Percentiles rank a stretch among this genome's conserved stretches.
Evolutionary conservation across 495 filamentous ascomycete species (phyloP).

Genomic region (Rhypophila decipiens): DNA sequence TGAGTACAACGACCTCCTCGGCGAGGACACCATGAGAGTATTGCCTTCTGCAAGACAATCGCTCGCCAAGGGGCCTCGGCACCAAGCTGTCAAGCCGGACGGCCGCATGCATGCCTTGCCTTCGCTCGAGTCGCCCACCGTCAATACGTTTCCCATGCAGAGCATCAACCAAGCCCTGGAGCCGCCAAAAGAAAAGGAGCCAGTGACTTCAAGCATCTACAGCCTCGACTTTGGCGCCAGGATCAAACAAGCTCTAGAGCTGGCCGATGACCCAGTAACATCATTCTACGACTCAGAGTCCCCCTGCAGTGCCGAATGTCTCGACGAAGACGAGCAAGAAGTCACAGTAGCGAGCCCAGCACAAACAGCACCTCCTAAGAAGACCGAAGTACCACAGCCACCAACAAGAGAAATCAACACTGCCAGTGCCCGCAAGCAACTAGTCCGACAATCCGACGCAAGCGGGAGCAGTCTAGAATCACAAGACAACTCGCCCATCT

Average conservation of each 20-base stretch:
- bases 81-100: slow-evolving; percentile 25
- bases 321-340: neutral
- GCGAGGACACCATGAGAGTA: slow-evolving; percentile 41
- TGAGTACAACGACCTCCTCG: slow-evolving; percentile 87
- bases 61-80: slow-evolving; percentile 37
- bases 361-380: too few species aligned
- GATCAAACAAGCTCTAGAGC: slow-evolving; percentile 36
- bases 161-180: slow-evolving; percentile 27
- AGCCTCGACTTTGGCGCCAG: slow-evolving; percentile 43
- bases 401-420: neutral
- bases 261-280: slow-evolving; percentile 29
- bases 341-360: neutral
- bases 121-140: slow-evolving; percentile 35
- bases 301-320: slow-evolving; percentile 35
- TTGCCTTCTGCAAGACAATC: slow-evolving; percentile 52
- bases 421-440: slow-evolving; percentile 28
- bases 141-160: slow-evolving; percentile 21
- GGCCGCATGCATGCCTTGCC: slow-evolving; percentile 14
- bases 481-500: slow-evolving; percentile 56
- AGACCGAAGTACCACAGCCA: too few species aligned
- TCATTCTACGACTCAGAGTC: slow-evolving; percentile 50
- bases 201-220: slow-evolving; percentile 30
- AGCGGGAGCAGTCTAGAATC: slow-evolving; percentile 35
- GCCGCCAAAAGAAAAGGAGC: slow-evolving; percentile 13
- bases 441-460: slow-evolving; percentile 38